phyloP scores from a whole-genome alignment of 176 grass and related monocot genomes.

The Leersia perrieri region DNA sequence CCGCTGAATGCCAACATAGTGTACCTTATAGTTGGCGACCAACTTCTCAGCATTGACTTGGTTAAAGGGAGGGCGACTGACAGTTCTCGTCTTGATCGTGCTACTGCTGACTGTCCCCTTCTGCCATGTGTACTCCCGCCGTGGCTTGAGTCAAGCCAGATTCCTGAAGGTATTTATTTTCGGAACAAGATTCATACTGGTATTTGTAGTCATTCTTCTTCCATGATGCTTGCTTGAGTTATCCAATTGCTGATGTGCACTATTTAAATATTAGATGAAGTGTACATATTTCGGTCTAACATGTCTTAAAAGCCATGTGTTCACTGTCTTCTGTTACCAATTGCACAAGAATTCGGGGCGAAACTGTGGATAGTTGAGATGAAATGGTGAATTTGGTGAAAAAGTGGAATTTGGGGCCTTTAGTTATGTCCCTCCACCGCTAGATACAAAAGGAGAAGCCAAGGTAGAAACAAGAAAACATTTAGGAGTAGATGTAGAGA shows the following conservation, averaged over 20 bases:
- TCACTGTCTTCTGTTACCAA: neutral
- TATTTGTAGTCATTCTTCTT: no score
- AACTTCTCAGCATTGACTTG: neutral
- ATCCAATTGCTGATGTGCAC: no score
- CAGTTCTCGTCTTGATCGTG: neutral
- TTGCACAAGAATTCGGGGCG: neutral
- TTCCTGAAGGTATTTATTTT: neutral
- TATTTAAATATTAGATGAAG: no score
- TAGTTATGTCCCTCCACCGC: neutral
- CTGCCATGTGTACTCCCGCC: neutral
- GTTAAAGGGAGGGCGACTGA: neutral
- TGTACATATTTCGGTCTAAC: no score
- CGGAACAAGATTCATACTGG: no score
- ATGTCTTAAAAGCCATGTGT: neutral
- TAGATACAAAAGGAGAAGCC: neutral
- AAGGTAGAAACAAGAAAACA: neutral
- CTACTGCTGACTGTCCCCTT: neutral
- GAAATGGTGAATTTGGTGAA: neutral
- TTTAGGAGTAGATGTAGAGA: neutral
- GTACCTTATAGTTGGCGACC: neutral
- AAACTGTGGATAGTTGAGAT: neutral
- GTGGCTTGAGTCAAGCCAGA: neutral
- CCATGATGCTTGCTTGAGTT: no score
- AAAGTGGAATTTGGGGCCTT: neutral
- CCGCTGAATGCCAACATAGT: slow-evolving; percentile 5